A percentile compares a stretch with the other conserved stretches of the same genome.
Evolutionary conservation across 1,284 basidiomycete species (phyloP).

Genomic region (Marasmius oreades): DNA sequence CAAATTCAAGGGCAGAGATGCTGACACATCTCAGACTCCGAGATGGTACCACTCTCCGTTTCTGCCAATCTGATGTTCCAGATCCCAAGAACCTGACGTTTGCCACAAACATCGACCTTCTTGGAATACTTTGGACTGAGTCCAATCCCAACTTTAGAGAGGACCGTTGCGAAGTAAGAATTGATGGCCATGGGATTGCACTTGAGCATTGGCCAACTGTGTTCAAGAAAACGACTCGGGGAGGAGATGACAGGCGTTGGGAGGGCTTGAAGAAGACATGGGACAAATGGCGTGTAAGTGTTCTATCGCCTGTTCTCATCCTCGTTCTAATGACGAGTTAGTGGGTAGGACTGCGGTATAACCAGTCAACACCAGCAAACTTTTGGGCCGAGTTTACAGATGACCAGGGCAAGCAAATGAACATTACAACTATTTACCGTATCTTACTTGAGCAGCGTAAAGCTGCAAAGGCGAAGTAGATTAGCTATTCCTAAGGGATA

Average conservation of each 20-base stretch:
- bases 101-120: neutral
- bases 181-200: neutral
- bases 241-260: neutral
- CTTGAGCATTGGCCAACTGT: neutral
- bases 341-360: constrained; percentile 16
- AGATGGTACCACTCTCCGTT: neutral
- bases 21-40: neutral
- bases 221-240: neutral
- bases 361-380: neutral
- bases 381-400: neutral
- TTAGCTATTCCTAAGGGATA: neutral
- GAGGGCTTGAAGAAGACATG: neutral
- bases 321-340: constrained; percentile 4
- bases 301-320: neutral
- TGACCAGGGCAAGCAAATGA: neutral
- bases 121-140: neutral
- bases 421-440: neutral
- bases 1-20: too few species aligned
- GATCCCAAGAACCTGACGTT: neutral
- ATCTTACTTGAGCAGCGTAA: neutral
- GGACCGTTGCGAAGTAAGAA: neutral
- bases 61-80: constrained; percentile 1
- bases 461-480: neutral
- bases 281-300: constrained; percentile 18
- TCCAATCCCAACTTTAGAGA: neutral